phyloP scores from a whole-genome alignment of 1,139 yeast genomes.

The Geotrichum klebahnii region DNA sequence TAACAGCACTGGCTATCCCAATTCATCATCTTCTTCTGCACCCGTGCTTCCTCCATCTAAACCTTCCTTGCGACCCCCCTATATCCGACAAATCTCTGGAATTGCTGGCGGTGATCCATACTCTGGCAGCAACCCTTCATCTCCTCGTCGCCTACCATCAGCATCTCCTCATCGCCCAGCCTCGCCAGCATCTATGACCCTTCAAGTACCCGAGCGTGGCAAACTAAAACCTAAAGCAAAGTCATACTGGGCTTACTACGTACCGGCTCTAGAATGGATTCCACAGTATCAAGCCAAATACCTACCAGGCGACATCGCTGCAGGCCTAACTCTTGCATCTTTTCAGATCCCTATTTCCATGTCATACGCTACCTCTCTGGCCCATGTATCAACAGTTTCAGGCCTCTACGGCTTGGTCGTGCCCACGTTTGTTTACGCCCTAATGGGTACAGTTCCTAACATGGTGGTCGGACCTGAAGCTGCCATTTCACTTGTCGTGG shows the following conservation, averaged over 20 bases:
- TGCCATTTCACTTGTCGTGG: conserved; percentile 84
- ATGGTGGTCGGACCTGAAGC: conserved; percentile 98
- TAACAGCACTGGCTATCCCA: neutral
- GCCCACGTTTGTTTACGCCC: conserved; percentile 75
- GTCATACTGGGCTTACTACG: conserved; percentile 56
- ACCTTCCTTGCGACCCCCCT: conserved; percentile 18
- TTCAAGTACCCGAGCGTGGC: conserved; percentile 18
- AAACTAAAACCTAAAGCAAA: conserved; percentile 23
- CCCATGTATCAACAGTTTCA: conserved; percentile 83
- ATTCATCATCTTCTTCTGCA: neutral
- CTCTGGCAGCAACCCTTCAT: neutral
- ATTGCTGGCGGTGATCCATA: conserved; percentile 5
- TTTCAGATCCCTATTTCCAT: conserved; percentile 87
- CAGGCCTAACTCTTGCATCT: conserved; percentile 84
- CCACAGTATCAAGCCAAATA: conserved; percentile 52
- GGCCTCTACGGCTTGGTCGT: conserved; percentile 80
- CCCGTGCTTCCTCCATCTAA: neutral
- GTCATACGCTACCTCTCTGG: conserved; percentile 85
- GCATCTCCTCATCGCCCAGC: conserved; percentile 9
- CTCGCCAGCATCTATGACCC: conserved; percentile 10
- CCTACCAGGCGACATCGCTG: conserved; percentile 70
- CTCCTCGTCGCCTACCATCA: conserved; percentile 11
- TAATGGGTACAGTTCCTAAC: conserved; percentile 90
- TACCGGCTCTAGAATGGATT: conserved; percentile 81
- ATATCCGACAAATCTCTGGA: conserved; percentile 22